Evolutionary conservation across 225 moss, liverwort and hornwort genomes (phyloP).

Genomic region (Bryoerythrophyllum caledonicum): DNA sequence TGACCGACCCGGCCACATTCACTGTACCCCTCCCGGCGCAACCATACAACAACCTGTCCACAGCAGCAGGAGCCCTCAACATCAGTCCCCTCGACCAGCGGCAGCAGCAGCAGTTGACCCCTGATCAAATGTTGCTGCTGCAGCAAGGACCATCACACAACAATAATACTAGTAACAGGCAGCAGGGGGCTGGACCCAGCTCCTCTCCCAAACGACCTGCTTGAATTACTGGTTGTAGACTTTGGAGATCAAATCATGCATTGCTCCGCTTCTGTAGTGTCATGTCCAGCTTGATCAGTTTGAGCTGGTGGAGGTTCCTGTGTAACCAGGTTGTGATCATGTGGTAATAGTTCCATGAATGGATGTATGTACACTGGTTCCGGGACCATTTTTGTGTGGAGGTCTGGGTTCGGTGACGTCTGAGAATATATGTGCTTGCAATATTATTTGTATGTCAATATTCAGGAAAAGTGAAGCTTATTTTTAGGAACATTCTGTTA

Average conservation of each 20-base stretch:
- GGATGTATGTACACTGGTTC: constrained; percentile 6
- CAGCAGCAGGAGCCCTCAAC: neutral
- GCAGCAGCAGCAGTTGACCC: neutral
- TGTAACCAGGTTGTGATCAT: neutral
- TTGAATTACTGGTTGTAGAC: neutral
- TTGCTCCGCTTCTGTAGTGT: neutral
- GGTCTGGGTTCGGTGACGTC: neutral
- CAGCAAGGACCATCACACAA: neutral
- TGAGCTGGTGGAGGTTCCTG: neutral
- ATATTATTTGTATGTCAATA: no score
- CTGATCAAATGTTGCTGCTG: neutral
- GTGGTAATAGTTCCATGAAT: neutral
- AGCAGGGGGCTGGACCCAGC: neutral
- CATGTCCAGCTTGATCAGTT: neutral
- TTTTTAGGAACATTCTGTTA: neutral
- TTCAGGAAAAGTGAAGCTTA: neutral
- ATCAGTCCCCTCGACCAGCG: constrained; percentile 9
- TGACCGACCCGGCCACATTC: constrained; percentile 29
- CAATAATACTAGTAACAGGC: neutral
- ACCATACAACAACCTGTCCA: neutral
- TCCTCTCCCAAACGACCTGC: constrained; percentile 17
- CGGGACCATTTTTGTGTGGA: neutral
- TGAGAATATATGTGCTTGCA: neutral
- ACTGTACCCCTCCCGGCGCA: neutral
- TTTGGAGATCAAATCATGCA: neutral